A percentile compares a stretch with the other conserved stretches of the same genome.
These are phyloP conservation scores for Tetracentron sinense DNA, from an alignment of 164 flowering plant species.

Conservation along the genomic window DNA sequence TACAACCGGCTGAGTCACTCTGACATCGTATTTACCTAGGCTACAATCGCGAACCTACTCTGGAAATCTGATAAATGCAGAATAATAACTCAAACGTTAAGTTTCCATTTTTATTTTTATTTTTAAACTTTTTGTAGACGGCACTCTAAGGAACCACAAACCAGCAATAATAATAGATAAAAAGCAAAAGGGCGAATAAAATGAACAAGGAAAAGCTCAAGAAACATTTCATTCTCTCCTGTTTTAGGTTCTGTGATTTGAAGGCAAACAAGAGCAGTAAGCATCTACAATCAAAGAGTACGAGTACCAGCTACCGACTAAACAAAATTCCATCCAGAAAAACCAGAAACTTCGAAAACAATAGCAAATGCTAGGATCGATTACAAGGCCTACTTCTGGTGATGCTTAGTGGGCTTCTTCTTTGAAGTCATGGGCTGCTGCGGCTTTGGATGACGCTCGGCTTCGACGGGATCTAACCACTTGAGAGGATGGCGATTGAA, in stretches of 20 bases:
- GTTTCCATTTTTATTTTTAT: too few species aligned
- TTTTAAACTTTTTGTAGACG: too few species aligned
- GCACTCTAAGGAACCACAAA: too few species aligned
- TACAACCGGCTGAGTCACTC: too few species aligned
- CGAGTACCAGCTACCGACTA: neutral
- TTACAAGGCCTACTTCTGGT: conserved; percentile 41
- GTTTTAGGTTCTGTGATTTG: neutral
- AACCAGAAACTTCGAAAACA: neutral
- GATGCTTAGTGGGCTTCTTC: conserved; percentile 53
- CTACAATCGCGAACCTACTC: too few species aligned
- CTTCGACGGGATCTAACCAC: conserved; percentile 79
- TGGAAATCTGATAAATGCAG: too few species aligned
- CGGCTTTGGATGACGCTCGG: conserved; percentile 76
- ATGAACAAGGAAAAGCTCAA: neutral
- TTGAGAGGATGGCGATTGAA: conserved; percentile 77
- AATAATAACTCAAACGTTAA: too few species aligned
- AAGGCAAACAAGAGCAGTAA: neutral
- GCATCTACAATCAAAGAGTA: neutral
- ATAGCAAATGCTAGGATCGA: conserved; percentile 1
- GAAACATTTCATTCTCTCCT: neutral
- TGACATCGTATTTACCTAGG: too few species aligned
- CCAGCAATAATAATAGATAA: too few species aligned
- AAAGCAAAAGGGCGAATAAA: neutral
- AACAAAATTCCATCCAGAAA: neutral
- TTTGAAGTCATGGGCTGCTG: conserved; percentile 33